phyloP scores from a whole-genome alignment of 2,329 filamentous ascomycete genomes.

The Alternaria tenuissima region DNA sequence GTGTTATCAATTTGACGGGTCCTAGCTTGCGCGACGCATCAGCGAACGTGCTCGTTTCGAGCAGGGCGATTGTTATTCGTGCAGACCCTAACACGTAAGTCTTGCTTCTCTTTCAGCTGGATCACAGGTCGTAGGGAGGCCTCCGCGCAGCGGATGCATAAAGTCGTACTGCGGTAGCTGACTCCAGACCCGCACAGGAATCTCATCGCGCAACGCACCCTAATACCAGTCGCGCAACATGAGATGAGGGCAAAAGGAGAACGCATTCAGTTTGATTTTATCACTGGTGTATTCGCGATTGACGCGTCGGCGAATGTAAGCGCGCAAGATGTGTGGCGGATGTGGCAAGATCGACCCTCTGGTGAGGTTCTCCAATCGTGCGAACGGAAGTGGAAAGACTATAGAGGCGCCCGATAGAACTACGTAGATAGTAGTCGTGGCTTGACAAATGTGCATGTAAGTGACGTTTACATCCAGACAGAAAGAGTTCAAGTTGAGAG shows the following conservation, averaged over 20 bases:
- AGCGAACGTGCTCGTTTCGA: not conserved
- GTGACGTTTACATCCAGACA: too few relatives aligned
- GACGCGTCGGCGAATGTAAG: not conserved
- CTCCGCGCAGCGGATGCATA: not conserved
- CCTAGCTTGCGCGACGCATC: not conserved
- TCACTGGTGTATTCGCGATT: not conserved
- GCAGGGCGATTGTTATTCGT: not conserved
- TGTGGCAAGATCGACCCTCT: not conserved
- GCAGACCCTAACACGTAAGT: slow-evolving; percentile 10
- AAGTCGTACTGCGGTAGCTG: not conserved
- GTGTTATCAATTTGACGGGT: slow-evolving; percentile 22
- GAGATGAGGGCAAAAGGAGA: not conserved
- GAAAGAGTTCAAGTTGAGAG: too few relatives aligned
- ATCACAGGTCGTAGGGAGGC: not conserved
- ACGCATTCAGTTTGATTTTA: not conserved
- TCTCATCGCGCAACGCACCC: slow-evolving; percentile 43
- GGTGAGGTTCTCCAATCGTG: not conserved
- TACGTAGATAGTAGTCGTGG: too few relatives aligned
- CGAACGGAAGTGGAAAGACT: not conserved
- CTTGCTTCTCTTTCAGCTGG: slow-evolving; percentile 3
- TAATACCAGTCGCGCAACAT: slow-evolving; percentile 36
- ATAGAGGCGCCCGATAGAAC: not conserved
- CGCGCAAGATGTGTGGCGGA: not conserved
- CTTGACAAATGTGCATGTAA: too few relatives aligned
- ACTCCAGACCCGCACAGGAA: slow-evolving; percentile 48